Evolutionary conservation across 768 basidiomycete species (phyloP).

Genomic region (Gyrodon lividus): DNA sequence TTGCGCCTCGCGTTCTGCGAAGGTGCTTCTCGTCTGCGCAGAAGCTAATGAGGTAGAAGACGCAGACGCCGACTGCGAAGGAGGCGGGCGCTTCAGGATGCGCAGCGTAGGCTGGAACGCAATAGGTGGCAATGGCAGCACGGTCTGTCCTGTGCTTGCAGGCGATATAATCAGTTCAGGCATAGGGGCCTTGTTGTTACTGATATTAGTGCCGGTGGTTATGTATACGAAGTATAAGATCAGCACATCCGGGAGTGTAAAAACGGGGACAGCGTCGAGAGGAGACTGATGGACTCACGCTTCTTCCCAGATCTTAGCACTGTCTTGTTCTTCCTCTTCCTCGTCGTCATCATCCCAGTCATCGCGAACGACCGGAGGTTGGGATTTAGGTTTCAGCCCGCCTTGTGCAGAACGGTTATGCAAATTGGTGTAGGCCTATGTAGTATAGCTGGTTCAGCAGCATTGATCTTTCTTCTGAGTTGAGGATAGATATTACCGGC

Average conservation of each 20-base stretch:
- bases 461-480: background rate
- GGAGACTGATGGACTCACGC: constrained; percentile 50
- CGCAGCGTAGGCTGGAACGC: constrained; percentile 64
- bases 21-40: constrained; percentile 27
- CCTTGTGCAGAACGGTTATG: background rate
- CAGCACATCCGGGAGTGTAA: constrained; percentile 11
- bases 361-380: constrained; percentile 34
- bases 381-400: constrained; percentile 1
- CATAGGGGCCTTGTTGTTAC: constrained; percentile 66
- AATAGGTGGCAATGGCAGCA: constrained; percentile 50
- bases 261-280: background rate
- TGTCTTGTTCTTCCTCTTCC: constrained; percentile 41
- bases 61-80: constrained; percentile 19
- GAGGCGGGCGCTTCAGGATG: constrained; percentile 69
- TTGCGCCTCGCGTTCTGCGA: constrained; percentile 67
- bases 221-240: constrained; percentile 11
- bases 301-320: constrained; percentile 62
- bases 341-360: constrained; percentile 63
- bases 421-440: background rate
- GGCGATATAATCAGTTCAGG: constrained; percentile 54
- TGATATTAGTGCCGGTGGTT: constrained; percentile 45
- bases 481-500: constrained; percentile 4
- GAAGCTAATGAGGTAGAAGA: constrained; percentile 13
- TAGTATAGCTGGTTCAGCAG: background rate
- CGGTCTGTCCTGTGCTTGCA: constrained; percentile 36